Evolutionary conservation across 129 eudicot genomes (phyloP).

Genomic region (Lactuca saligna): DNA sequence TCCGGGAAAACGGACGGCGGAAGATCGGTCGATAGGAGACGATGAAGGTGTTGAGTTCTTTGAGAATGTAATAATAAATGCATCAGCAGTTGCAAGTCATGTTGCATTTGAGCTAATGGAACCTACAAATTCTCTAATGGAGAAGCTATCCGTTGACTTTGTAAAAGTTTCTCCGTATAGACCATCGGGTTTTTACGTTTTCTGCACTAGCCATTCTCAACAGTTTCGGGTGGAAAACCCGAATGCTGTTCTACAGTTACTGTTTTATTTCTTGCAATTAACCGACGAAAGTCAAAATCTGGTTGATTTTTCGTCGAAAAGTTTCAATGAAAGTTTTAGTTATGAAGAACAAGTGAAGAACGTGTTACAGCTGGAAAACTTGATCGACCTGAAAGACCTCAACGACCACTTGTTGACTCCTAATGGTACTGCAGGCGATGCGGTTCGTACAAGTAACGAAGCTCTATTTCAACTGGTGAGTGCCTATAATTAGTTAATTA

Average conservation of each 20-base stretch:
- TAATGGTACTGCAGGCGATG: not conserved
- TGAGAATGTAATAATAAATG: slow-evolving; percentile 46
- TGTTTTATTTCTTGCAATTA: slow-evolving; percentile 57
- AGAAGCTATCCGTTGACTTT: slow-evolving; percentile 42
- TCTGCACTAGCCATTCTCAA: slow-evolving; percentile 39
- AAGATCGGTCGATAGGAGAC: slow-evolving; percentile 2
- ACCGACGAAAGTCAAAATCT: slow-evolving; percentile 26
- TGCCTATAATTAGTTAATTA: not conserved
- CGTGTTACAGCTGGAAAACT: slow-evolving; percentile 3
- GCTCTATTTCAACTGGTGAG: slow-evolving; percentile 30
- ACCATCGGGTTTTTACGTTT: slow-evolving; percentile 66
- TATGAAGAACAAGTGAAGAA: slow-evolving; percentile 26
- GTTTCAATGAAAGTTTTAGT: slow-evolving; percentile 11
- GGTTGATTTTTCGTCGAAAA: slow-evolving; percentile 5
- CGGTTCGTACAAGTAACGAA: not conserved
- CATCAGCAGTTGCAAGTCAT: slow-evolving; percentile 55
- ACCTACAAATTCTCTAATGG: slow-evolving; percentile 49
- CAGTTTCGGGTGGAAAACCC: slow-evolving; percentile 55
- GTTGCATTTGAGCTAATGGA: slow-evolving; percentile 71
- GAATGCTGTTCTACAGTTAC: slow-evolving; percentile 60
- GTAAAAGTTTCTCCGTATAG: slow-evolving; percentile 71
- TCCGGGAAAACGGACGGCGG: not conserved
- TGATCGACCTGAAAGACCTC: slow-evolving; percentile 15
- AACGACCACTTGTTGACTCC: slow-evolving; percentile 9
- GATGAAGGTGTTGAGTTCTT: slow-evolving; percentile 34